These are phyloP conservation scores for Epichloe festucae DNA, from an alignment of 2,329 filamentous ascomycete species.

Conservation along the genomic window DNA sequence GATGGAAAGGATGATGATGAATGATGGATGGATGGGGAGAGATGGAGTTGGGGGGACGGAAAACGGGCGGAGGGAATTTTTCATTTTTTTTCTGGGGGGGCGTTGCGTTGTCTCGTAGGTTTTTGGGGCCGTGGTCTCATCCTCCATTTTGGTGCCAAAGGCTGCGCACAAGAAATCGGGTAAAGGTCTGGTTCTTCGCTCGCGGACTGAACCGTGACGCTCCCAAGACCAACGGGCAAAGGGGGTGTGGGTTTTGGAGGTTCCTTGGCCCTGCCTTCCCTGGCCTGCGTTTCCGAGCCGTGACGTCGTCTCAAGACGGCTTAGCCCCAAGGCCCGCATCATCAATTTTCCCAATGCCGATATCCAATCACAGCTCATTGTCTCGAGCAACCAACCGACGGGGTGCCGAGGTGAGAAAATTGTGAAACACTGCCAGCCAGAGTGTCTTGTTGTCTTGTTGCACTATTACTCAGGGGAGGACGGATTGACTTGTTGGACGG, in stretches of 20 bases:
- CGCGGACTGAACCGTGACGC: slow-evolving; percentile 14
- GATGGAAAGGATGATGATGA: slow-evolving; percentile 10
- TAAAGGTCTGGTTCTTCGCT: slow-evolving; percentile 14
- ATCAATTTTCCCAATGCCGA: slow-evolving; percentile 4
- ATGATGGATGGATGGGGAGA: slow-evolving; percentile 9
- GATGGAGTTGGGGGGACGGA: slow-evolving; percentile 12
- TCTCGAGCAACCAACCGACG: not conserved
- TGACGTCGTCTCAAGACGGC: not conserved
- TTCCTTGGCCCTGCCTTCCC: slow-evolving; percentile 1
- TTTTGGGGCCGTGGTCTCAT: slow-evolving; percentile 27
- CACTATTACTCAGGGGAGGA: too few relatives aligned
- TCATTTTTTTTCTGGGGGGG: slow-evolving; percentile 17
- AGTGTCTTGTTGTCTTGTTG: too few relatives aligned
- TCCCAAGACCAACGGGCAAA: slow-evolving; percentile 10
- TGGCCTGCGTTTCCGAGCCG: not conserved
- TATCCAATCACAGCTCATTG: not conserved
- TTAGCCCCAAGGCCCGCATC: slow-evolving; percentile 4
- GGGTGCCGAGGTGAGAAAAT: too few relatives aligned
- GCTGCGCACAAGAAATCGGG: slow-evolving; percentile 25
- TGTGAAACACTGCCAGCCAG: too few relatives aligned
- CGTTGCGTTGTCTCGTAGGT: slow-evolving; percentile 22
- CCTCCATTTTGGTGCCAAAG: slow-evolving; percentile 26
- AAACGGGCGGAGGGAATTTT: slow-evolving; percentile 17
- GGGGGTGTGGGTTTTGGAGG: slow-evolving; percentile 8
- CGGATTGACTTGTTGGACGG: too few relatives aligned